A percentile compares a stretch with the other conserved stretches of the same genome.
Conservation (phyloP, 306 rosid species). For the Prinsepia uniflora region DNA sequence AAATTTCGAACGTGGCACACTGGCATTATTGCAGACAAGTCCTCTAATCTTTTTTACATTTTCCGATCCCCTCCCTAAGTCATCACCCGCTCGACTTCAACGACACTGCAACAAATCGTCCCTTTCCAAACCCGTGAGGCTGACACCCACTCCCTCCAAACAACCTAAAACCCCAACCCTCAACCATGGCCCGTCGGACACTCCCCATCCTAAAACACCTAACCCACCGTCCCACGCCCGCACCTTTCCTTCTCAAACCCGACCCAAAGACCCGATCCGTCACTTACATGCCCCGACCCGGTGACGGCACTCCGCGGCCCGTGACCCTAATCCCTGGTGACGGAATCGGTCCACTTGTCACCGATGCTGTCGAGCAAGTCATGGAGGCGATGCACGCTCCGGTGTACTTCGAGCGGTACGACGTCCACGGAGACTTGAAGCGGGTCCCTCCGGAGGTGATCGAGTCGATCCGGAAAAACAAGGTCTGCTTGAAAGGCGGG, state of each 20-base stretch:
- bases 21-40: constrained; percentile 16
- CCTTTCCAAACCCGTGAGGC: background rate
- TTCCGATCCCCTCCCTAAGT: background rate
- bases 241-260: constrained; percentile 15
- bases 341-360: constrained; percentile 81
- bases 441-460: constrained; percentile 61
- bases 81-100: background rate
- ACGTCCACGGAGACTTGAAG: constrained; percentile 73
- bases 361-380: constrained; percentile 80
- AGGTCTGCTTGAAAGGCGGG: constrained; percentile 83
- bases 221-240: constrained; percentile 13
- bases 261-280: constrained; percentile 34
- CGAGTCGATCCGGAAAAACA: constrained; percentile 75
- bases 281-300: constrained; percentile 68
- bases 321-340: constrained; percentile 87
- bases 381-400: constrained; percentile 98
- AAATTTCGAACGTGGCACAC: too few species aligned
- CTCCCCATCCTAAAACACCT: constrained; percentile 33
- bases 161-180: background rate
- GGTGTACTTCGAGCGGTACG: constrained; percentile 69
- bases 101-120: background rate
- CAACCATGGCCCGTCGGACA: constrained; percentile 35
- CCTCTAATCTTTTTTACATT: constrained; percentile 1
- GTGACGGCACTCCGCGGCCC: constrained; percentile 69
- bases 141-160: background rate